Percentiles rank a stretch among this genome's conserved stretches.
phyloP scores from a whole-genome alignment of 768 basidiomycete species.

The Lentinula aciculospora region DNA sequence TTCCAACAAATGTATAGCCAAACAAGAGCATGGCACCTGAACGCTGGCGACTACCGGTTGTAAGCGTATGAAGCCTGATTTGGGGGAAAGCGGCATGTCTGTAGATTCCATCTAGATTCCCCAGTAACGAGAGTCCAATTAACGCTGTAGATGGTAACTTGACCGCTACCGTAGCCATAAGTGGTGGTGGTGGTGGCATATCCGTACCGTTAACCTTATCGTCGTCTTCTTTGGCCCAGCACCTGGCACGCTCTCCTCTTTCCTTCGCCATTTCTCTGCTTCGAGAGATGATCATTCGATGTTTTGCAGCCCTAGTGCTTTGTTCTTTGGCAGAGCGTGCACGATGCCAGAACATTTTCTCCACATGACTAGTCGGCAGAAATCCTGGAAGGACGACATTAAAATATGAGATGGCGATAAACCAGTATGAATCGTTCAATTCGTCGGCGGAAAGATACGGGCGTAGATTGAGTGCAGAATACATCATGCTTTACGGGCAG shows the following conservation, averaged over 20 bases:
- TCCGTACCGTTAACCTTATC: slow-evolving; percentile 36
- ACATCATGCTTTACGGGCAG: slow-evolving; percentile 57
- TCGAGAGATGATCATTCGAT: slow-evolving; percentile 54
- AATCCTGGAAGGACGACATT: slow-evolving; percentile 77
- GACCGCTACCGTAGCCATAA: slow-evolving; percentile 6
- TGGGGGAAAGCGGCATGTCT: slow-evolving; percentile 56
- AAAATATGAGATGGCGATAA: slow-evolving; percentile 76
- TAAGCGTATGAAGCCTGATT: slow-evolving; percentile 64
- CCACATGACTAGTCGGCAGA: slow-evolving; percentile 41
- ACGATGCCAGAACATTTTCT: slow-evolving; percentile 66
- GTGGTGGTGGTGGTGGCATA: background rate
- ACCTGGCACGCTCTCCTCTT: slow-evolving; percentile 53
- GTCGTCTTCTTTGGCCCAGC: slow-evolving; percentile 76
- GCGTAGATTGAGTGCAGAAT: slow-evolving; percentile 78
- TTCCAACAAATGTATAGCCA: slow-evolving; percentile 69
- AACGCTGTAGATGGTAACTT: slow-evolving; percentile 56
- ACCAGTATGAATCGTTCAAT: slow-evolving; percentile 67
- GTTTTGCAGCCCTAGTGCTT: slow-evolving; percentile 60
- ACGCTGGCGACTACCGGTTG: slow-evolving; percentile 81
- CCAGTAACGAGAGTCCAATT: slow-evolving; percentile 77
- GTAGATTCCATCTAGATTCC: slow-evolving; percentile 80
- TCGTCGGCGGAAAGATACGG: slow-evolving; percentile 42
- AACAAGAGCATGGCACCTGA: slow-evolving; percentile 77
- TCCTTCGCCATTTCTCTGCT: slow-evolving; percentile 60
- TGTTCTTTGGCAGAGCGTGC: slow-evolving; percentile 65